A percentile compares a stretch with the other conserved stretches of the same genome.
These are phyloP conservation scores for Pleurozium schreberi DNA, from an alignment of 225 moss, liverwort and hornwort genomes.

Conservation along the genomic window DNA sequence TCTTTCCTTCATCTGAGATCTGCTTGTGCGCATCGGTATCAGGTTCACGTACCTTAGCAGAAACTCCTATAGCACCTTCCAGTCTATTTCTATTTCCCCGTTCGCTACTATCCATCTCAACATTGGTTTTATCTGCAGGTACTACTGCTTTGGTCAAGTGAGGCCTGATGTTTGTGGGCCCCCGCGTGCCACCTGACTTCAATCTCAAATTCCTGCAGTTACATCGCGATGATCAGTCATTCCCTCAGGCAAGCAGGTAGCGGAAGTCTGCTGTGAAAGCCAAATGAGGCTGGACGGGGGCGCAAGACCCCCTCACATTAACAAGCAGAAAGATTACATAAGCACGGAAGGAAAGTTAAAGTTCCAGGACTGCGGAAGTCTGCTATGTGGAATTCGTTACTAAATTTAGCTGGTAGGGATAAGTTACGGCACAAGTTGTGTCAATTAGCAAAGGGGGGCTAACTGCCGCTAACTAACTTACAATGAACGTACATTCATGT, in stretches of 20 bases:
- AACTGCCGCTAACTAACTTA: background rate
- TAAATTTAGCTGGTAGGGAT: background rate
- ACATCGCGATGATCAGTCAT: background rate
- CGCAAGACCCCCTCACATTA: too few species aligned
- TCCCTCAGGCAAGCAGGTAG: background rate
- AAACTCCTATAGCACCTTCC: background rate
- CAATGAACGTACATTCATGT: background rate
- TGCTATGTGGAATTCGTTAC: background rate
- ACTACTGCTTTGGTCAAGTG: background rate
- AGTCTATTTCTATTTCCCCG: background rate
- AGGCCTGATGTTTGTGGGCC: background rate
- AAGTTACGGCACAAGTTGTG: background rate
- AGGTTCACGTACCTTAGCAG: background rate
- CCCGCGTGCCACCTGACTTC: constrained; percentile 3
- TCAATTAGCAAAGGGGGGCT: background rate
- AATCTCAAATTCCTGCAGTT: constrained; percentile 21
- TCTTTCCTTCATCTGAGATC: constrained; percentile 2
- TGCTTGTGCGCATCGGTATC: background rate
- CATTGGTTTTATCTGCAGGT: background rate
- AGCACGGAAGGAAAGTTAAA: too few species aligned
- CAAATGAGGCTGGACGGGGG: too few species aligned
- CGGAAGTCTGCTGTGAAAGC: background rate
- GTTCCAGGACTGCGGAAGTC: too few species aligned
- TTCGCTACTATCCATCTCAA: background rate
- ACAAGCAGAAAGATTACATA: too few species aligned